phyloP scores from a whole-genome alignment of 148 eudicot genomes.

The Diospyros kaki region DNA sequence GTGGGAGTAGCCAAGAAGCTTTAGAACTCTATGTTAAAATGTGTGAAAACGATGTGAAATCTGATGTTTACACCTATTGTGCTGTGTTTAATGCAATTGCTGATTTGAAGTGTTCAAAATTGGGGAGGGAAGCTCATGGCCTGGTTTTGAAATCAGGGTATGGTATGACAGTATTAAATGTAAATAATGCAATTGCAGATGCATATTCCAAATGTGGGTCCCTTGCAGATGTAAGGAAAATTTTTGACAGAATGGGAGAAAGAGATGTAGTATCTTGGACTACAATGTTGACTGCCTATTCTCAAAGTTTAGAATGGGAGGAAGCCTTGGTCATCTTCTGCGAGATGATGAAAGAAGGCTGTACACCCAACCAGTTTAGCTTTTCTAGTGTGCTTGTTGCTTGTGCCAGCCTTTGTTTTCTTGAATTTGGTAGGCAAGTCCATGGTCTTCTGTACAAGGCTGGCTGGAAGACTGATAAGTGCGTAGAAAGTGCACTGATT shows the following conservation, averaged over 20 bases:
- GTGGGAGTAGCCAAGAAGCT: conserved; percentile 20
- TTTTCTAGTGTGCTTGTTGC: conserved; percentile 21
- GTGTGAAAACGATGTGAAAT: conserved; percentile 21
- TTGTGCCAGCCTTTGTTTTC: conserved; percentile 28
- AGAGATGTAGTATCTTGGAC: conserved; percentile 30
- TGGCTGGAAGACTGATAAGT: conserved; percentile 19
- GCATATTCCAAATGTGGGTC: conserved; percentile 33
- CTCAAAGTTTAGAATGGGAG: conserved; percentile 19
- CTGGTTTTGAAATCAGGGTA: conserved; percentile 23
- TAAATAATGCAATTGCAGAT: conserved; percentile 26
- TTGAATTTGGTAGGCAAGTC: conserved; percentile 25
- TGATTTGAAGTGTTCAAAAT: conserved; percentile 13
- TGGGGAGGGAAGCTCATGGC: conserved; percentile 23
- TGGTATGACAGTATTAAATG: conserved; percentile 4
- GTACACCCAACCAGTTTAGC: conserved; percentile 22
- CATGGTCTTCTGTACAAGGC: conserved; percentile 21
- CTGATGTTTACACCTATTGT: conserved; percentile 27
- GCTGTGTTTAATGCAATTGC: conserved; percentile 23
- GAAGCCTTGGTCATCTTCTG: conserved; percentile 17
- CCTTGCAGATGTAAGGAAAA: conserved; percentile 21
- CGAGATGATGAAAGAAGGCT: conserved; percentile 27
- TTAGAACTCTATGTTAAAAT: conserved; percentile 18
- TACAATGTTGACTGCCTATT: conserved; percentile 15
- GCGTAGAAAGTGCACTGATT: conserved; percentile 15
- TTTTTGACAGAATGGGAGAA: conserved; percentile 18